Evolutionary conservation across 441 rosid genomes (phyloP).

Genomic region (Cnidoscolus chayamansa): DNA sequence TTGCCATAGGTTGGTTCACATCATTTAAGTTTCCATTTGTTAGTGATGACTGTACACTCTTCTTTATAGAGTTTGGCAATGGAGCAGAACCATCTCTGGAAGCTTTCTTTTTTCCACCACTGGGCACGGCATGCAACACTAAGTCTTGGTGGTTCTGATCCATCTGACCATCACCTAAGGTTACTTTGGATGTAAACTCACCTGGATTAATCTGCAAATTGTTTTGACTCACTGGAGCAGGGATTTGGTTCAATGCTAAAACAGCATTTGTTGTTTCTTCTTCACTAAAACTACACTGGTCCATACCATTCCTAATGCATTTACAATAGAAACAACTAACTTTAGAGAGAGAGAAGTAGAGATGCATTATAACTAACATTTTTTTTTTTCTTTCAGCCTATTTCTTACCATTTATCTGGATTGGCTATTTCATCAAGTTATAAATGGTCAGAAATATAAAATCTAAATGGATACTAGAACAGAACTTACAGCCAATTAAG

Average conservation of each 20-base stretch:
- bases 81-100: conserved; percentile 38
- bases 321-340: conserved; percentile 29
- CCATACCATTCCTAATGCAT: conserved; percentile 75
- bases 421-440: conserved; percentile 13
- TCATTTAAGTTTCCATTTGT: conserved; percentile 39
- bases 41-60: conserved; percentile 31
- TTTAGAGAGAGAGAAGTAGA: conserved; percentile 17
- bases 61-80: conserved; percentile 41
- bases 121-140: conserved; percentile 28
- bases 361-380: neutral
- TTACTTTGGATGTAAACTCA: conserved; percentile 22
- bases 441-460: conserved; percentile 13
- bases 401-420: conserved; percentile 10
- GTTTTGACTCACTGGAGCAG: conserved; percentile 46
- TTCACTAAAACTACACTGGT: conserved; percentile 65
- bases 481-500: conserved; percentile 96
- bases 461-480: conserved; percentile 10
- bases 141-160: conserved; percentile 30
- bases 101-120: conserved; percentile 46
- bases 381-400: neutral
- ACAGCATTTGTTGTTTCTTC: conserved; percentile 74
- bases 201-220: conserved; percentile 38
- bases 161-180: conserved; percentile 27
- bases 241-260: conserved; percentile 44
- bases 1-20: conserved; percentile 34